Conservation (phyloP, 2,329 filamentous ascomycete species). For the Bipolaris sorokiniana region DNA sequence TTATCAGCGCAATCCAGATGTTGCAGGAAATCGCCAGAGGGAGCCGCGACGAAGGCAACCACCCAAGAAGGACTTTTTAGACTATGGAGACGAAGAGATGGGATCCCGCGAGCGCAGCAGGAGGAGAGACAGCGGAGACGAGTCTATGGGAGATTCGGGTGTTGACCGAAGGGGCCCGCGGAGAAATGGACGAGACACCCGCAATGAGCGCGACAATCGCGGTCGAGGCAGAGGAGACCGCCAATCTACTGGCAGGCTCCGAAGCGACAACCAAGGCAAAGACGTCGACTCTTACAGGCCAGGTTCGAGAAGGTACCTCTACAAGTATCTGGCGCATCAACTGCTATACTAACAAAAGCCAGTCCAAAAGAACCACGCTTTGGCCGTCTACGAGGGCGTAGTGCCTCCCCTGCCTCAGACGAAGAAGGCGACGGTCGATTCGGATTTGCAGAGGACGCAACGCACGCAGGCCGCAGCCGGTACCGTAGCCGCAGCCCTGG, state of each 20-base stretch:
- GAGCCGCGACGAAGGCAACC: conserved; percentile 60
- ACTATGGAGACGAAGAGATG: conserved; percentile 39
- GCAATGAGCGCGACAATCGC: conserved; percentile 25
- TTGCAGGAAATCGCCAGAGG: conserved; percentile 67
- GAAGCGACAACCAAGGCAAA: conserved; percentile 10
- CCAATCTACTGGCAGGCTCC: conserved; percentile 20
- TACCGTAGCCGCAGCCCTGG: conserved; percentile 51
- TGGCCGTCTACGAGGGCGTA: conserved; percentile 63
- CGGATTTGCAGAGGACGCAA: conserved; percentile 56
- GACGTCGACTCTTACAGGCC: conserved; percentile 45
- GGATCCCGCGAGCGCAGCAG: conserved; percentile 26
- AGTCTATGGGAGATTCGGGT: conserved; percentile 74
- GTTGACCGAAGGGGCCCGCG: conserved; percentile 33
- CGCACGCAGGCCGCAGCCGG: conserved; percentile 53
- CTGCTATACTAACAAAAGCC: conserved; percentile 9
- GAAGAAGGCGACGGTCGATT: conserved; percentile 56
- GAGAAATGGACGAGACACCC: conserved; percentile 28
- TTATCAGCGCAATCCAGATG: conserved; percentile 89
- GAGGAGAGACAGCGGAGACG: conserved; percentile 63
- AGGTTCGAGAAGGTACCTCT: conserved; percentile 31
- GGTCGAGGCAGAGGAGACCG: conserved; percentile 22
- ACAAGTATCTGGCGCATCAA: not conserved
- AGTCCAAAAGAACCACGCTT: conserved; percentile 43
- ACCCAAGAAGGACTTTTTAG: conserved; percentile 34
- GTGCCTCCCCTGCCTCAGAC: conserved; percentile 61